Base-by-base conservation (phyloP, 2,329 filamentous ascomycete species). In the Aspergillus hortae region DNA sequence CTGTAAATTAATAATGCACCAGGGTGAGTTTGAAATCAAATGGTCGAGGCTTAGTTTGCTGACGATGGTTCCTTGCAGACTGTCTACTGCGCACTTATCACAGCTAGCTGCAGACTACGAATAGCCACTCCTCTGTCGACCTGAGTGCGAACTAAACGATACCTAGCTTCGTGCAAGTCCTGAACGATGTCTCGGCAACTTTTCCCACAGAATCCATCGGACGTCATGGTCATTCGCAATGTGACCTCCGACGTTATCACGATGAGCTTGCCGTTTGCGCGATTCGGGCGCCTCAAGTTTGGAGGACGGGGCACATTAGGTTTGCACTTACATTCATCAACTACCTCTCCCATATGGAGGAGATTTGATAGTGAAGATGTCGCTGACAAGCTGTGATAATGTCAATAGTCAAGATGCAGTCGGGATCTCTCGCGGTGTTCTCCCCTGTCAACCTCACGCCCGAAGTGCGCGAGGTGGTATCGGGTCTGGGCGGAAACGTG, bases 221-320 rank as follows among this genome's bases (percentile, higher is more conserved):
- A 89, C 65, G 86, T 94, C 57, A 95, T 96, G 87, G 90, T 96
- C 55, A 92, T 95, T 65, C 89, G 92, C 57, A 82, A 91, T 62
- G 75, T 97, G 61, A 89, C 88, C 2, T 88, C 89, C 12, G 86
- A 87, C 60, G 81, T 96, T 49, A 61, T 73, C 21, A 74, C 69
- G n/a, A 66, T 74, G 57, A 76, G 68, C 9, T 81, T 91, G 2
- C 94, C 94, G 6, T 99, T 99, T 73, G 73, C 82, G 47, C 88
- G 94, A 44, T 89, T 89, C 64, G 91, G 91, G 46, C 78, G 76
- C 46, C 74, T 96, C 64, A 90, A 90, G 66, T 79, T 99, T 63
- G 94, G 94, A 51, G 92, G 91, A 43, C 82, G 94, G 65, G 92
- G 84, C 56, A 97, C 94, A 4, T 78, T 96, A 54, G 87, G 89